Percentiles rank a stretch among this genome's conserved stretches.
Conservation (phyloP, 2,329 filamentous ascomycete genomes). For the Byssochlamys sp. region DNA sequence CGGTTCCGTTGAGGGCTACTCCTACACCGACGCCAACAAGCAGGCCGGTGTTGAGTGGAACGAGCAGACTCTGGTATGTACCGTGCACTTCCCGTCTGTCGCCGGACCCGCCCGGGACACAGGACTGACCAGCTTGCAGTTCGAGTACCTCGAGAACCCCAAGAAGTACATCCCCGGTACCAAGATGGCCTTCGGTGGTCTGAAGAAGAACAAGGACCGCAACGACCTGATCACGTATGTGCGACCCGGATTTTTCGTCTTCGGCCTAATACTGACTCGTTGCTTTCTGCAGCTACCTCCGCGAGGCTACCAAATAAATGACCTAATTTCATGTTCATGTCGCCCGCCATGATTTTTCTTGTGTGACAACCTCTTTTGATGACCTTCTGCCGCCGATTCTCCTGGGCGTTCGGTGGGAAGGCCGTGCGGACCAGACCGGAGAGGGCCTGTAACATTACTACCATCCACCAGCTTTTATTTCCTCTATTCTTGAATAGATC, state of each 20-base stretch:
- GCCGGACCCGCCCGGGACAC: not conserved
- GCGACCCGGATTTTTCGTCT: not conserved
- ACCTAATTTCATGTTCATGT: slow-evolving; percentile 7
- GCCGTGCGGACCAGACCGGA: slow-evolving; percentile 10
- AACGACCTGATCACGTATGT: slow-evolving; percentile 96
- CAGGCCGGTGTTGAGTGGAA: slow-evolving; percentile 84
- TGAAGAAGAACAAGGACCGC: slow-evolving; percentile 99
- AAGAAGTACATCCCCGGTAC: slow-evolving; percentile 99
- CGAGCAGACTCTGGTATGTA: slow-evolving; percentile 64
- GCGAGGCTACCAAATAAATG: slow-evolving; percentile 28
- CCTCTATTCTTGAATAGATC: slow-evolving; percentile 16
- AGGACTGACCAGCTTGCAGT: slow-evolving; percentile 43
- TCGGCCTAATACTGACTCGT: slow-evolving; percentile 1
- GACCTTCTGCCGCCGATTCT: slow-evolving; percentile 8
- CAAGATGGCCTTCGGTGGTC: slow-evolving; percentile 99
- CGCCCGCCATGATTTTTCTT: not conserved
- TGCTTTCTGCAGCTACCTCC: slow-evolving; percentile 23
- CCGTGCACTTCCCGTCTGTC: slow-evolving; percentile 17
- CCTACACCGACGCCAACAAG: slow-evolving; percentile 99
- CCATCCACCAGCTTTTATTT: slow-evolving; percentile 15
- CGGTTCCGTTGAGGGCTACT: slow-evolving; percentile 80
- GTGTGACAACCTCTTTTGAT: not conserved
- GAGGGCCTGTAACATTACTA: slow-evolving; percentile 25
- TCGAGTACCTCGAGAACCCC: slow-evolving; percentile 98
- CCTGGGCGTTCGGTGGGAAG: slow-evolving; percentile 11